Evolutionary conservation across 2,329 filamentous ascomycete genomes (phyloP).

Genomic region (Cladosporium sp.): DNA sequence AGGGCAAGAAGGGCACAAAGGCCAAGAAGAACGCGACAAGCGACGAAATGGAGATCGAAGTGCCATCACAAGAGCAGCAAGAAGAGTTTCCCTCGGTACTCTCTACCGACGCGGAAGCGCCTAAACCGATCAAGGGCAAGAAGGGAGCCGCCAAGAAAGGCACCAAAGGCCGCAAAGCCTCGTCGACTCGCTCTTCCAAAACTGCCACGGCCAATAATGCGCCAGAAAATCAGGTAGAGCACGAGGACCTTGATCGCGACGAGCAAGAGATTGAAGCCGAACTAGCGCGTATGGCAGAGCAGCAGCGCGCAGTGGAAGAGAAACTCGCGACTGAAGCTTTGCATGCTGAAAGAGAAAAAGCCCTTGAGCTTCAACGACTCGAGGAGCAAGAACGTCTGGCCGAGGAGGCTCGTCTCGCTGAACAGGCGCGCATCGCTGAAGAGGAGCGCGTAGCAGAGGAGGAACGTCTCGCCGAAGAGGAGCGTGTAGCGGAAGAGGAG

Average conservation of each 20-base stretch:
- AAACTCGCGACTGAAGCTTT: conserved; percentile 47
- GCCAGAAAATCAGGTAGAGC: conserved; percentile 17
- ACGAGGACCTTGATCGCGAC: conserved; percentile 20
- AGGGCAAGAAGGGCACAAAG: conserved; percentile 24
- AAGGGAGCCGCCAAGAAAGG: conserved; percentile 22
- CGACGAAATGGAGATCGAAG: background rate
- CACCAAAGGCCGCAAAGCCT: conserved; percentile 24
- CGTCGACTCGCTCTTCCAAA: conserved; percentile 24
- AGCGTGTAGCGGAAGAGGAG: background rate
- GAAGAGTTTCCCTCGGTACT: background rate
- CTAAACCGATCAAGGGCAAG: conserved; percentile 23
- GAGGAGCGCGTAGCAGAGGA: conserved; percentile 3
- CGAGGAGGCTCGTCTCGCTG: background rate
- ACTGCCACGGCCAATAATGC: conserved; percentile 17
- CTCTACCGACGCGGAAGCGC: conserved; percentile 8
- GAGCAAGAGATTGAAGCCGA: conserved; percentile 32
- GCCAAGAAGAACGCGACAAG: background rate
- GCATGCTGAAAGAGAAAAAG: conserved; percentile 18
- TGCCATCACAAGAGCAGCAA: background rate
- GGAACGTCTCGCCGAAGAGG: background rate
- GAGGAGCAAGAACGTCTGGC: conserved; percentile 2
- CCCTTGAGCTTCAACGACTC: background rate
- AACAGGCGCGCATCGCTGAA: conserved; percentile 9
- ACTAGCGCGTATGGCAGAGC: conserved; percentile 27
- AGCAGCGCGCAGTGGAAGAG: conserved; percentile 17